These are phyloP conservation scores for Abrus pulchellus DNA, from an alignment of 306 rosid species.

Conservation along the genomic window DNA sequence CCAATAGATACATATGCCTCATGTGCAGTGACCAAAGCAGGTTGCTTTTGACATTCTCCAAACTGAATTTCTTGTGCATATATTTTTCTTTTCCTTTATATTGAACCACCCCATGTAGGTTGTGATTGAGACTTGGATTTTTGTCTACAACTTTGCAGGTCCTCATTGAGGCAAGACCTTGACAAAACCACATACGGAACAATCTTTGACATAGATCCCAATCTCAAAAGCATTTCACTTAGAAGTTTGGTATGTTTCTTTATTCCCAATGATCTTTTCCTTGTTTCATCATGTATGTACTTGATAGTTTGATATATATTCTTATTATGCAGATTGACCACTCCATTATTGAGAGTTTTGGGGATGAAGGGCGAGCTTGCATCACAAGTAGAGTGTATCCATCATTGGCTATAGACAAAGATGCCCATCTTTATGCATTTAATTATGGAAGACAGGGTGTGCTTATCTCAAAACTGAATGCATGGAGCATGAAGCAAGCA, in stretches of 20 bases:
- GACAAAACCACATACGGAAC: constrained; percentile 68
- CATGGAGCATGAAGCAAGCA: constrained; percentile 76
- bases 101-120: not conserved
- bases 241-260: constrained; percentile 67
- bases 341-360: constrained; percentile 81
- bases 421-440: constrained; percentile 66
- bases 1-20: constrained; percentile 56
- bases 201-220: constrained; percentile 60
- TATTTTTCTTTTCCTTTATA: not conserved
- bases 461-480: constrained; percentile 56
- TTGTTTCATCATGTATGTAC: not conserved
- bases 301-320: not conserved
- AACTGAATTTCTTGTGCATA: not conserved
- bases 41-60: constrained; percentile 45
- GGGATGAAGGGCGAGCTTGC: constrained; percentile 67
- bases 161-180: constrained; percentile 63
- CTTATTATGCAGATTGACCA: constrained; percentile 69
- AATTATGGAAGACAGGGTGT: constrained; percentile 67
- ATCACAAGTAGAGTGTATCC: constrained; percentile 82
- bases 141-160: constrained; percentile 51
- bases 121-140: constrained; percentile 1
- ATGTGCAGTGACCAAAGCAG: constrained; percentile 81
- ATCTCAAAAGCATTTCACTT: constrained; percentile 57
- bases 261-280: not conserved
- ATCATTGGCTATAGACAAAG: constrained; percentile 56